Conservation (phyloP, 2,329 filamentous ascomycete species). For the Allantophomopsis cytisporea region DNA sequence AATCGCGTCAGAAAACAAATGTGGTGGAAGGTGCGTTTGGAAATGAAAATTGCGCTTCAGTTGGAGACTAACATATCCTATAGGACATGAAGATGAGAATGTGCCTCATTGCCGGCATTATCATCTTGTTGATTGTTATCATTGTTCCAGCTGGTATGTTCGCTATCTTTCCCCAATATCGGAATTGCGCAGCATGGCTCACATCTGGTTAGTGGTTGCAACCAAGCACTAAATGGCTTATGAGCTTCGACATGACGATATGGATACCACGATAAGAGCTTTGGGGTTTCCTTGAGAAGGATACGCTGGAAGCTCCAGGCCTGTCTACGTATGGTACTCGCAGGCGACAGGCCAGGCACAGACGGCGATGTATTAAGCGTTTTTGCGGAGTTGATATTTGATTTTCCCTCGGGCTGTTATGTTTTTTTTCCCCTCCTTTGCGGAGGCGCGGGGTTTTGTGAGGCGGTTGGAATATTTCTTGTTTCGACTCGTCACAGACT, state of each 20-base stretch:
- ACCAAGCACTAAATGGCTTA: slow-evolving; percentile 22
- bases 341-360: slow-evolving; percentile 18
- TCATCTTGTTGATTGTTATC: slow-evolving; percentile 85
- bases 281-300: slow-evolving; percentile 2
- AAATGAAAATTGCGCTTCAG: too few species aligned
- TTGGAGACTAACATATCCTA: background rate
- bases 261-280: too few species aligned
- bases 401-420: slow-evolving; percentile 3
- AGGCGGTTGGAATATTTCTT: too few species aligned
- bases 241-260: too few species aligned
- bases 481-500: too few species aligned
- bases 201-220: slow-evolving; percentile 23
- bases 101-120: slow-evolving; percentile 82
- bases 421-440: too few species aligned
- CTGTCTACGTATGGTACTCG: slow-evolving; percentile 22
- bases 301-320: slow-evolving; percentile 16
- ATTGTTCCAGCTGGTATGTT: slow-evolving; percentile 79
- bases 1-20: slow-evolving; percentile 95
- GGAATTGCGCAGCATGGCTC: slow-evolving; percentile 3
- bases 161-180: background rate
- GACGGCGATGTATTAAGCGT: background rate
- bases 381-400: slow-evolving; percentile 8
- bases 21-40: slow-evolving; percentile 68
- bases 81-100: slow-evolving; percentile 98
- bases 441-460: too few species aligned